These are phyloP conservation scores for Ambrosia hybrid DNA, from an alignment of 140 eudicot species.

Conservation along the genomic window DNA sequence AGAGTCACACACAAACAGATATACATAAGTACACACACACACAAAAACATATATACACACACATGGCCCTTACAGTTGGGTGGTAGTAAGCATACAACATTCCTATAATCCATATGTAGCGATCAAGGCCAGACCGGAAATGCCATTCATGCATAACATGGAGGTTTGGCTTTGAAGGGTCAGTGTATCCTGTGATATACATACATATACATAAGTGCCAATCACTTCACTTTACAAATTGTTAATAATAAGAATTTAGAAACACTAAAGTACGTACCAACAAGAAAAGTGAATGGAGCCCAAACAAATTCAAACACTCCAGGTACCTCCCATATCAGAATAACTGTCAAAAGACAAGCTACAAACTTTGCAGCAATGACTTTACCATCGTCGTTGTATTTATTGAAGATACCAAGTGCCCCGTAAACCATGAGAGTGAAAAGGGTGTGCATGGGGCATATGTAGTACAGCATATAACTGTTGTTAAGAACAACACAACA, in stretches of 20 bases:
- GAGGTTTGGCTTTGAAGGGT: conserved; percentile 67
- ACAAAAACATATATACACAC: not conserved
- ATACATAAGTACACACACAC: not conserved
- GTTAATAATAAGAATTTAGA: conserved; percentile 2
- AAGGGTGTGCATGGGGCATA: conserved; percentile 97
- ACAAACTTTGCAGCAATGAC: conserved; percentile 71
- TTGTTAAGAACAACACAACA: conserved; percentile 76
- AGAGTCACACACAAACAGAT: not conserved
- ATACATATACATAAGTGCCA: conserved; percentile 1
- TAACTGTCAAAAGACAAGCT: conserved; percentile 70
- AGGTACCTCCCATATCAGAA: conserved; percentile 87
- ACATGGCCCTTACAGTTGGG: conserved; percentile 64
- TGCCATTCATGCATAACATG: conserved; percentile 80
- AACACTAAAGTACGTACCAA: conserved; percentile 47
- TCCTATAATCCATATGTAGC: conserved; percentile 93
- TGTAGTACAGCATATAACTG: conserved; percentile 75
- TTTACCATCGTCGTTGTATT: conserved; percentile 70
- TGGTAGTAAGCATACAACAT: conserved; percentile 94
- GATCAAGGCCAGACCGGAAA: conserved; percentile 92
- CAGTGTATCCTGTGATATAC: conserved; percentile 51
- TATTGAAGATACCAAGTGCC: conserved; percentile 76
- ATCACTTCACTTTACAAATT: conserved; percentile 9
- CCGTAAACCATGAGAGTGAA: conserved; percentile 95
- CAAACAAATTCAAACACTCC: conserved; percentile 82
- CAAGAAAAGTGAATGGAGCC: conserved; percentile 83